These are phyloP conservation scores for Powellomyces hirtus DNA, from an alignment of 192 early-diverging fungal genomes.

Conservation along the genomic window DNA sequence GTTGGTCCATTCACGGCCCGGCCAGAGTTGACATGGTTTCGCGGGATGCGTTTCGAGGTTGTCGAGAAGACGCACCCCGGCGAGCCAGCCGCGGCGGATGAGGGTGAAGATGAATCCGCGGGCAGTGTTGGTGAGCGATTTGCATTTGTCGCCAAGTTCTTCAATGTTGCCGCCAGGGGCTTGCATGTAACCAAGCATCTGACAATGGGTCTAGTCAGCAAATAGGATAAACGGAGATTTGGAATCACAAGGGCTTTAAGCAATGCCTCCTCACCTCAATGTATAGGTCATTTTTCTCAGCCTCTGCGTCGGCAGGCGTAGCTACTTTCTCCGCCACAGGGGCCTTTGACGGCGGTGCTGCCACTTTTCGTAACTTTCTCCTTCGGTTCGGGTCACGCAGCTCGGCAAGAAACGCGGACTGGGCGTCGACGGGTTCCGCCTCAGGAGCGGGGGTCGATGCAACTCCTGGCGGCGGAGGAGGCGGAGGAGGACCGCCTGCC, in stretches of 20 bases:
- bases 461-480: slow-evolving; percentile 1
- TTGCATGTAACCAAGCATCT: slow-evolving; percentile 56
- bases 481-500: slow-evolving; percentile 26
- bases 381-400: slow-evolving; percentile 37
- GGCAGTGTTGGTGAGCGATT: slow-evolving; percentile 34
- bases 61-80: slow-evolving; percentile 34
- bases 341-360: slow-evolving; percentile 3
- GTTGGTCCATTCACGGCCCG: slow-evolving; percentile 45
- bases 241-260: too few relatives aligned
- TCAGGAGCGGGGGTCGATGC: slow-evolving; percentile 24
- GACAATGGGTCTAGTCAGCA: neutral
- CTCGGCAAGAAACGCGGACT: slow-evolving; percentile 26
- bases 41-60: neutral
- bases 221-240: neutral
- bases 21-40: slow-evolving; percentile 38
- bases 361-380: slow-evolving; percentile 34
- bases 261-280: slow-evolving; percentile 32
- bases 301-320: slow-evolving; percentile 12
- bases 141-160: slow-evolving; percentile 42
- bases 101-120: slow-evolving; percentile 53
- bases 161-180: slow-evolving; percentile 55
- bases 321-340: slow-evolving; percentile 1
- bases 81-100: slow-evolving; percentile 49
- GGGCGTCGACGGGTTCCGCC: slow-evolving; percentile 15
- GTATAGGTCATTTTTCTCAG: slow-evolving; percentile 43